Conservation (phyloP, 768 basidiomycete genomes). For the Rhodotorula kratochvilovae region DNA sequence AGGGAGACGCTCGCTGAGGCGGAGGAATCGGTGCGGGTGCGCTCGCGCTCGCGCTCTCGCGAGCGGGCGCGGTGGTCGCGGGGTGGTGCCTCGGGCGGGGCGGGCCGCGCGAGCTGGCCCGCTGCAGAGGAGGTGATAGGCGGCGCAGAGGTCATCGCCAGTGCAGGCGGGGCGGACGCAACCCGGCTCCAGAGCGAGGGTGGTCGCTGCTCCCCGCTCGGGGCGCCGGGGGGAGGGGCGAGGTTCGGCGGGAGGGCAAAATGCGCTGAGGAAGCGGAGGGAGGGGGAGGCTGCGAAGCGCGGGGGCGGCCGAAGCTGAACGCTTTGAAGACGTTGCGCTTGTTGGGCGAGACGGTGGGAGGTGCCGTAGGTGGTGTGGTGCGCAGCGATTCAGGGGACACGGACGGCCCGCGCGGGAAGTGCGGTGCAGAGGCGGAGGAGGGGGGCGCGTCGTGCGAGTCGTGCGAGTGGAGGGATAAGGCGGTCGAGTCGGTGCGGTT, state of each 20-base stretch:
- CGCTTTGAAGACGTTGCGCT: conserved; percentile 12
- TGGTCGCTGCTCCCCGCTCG: background rate
- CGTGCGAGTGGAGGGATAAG: background rate
- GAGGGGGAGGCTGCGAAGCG: background rate
- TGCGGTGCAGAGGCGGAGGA: background rate
- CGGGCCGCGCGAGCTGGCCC: no score
- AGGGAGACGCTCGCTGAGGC: no score
- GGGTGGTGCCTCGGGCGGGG: no score
- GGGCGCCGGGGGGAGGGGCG: background rate
- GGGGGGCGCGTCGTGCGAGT: background rate
- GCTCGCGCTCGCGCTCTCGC: background rate
- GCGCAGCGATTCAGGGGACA: background rate
- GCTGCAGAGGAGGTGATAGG: background rate
- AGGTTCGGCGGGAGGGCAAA: background rate
- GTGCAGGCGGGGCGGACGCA: background rate
- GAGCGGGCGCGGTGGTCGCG: no score
- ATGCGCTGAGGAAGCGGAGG: background rate
- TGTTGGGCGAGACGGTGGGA: background rate
- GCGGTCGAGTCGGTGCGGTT: conserved; percentile 6
- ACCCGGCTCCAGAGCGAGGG: background rate
- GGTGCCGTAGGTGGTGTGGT: no score
- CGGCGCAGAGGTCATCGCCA: background rate
- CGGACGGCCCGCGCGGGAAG: background rate
- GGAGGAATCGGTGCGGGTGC: background rate
- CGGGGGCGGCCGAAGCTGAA: background rate